Conservation (phyloP, 805 yeast genomes). For the Candida sithepensis region DNA sequence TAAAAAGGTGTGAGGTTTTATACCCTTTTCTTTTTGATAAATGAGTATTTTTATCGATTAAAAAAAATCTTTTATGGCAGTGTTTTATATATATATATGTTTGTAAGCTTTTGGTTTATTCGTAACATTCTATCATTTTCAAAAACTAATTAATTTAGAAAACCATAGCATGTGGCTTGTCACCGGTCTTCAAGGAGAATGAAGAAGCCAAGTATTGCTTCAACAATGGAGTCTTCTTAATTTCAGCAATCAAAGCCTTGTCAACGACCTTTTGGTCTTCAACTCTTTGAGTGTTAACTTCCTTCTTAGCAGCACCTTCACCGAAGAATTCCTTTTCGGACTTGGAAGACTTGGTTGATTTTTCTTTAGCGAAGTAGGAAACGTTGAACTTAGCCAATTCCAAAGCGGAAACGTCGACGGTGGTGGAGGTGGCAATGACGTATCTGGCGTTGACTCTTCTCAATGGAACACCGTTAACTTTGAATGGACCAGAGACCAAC, state of each 20-base stretch:
- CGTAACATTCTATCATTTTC: slow-evolving; percentile 1
- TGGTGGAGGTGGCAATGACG: slow-evolving; percentile 98
- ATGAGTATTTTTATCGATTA: not conserved
- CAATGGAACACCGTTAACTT: slow-evolving; percentile 98
- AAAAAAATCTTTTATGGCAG: not conserved
- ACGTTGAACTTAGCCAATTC: slow-evolving; percentile 89
- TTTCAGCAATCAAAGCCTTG: slow-evolving; percentile 85
- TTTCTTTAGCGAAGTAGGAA: slow-evolving; percentile 96
- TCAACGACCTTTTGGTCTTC: slow-evolving; percentile 96
- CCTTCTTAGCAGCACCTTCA: slow-evolving; percentile 73
- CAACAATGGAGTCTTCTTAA: slow-evolving; percentile 96
- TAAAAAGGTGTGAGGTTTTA: not conserved
- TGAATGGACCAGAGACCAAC: slow-evolving; percentile 98
- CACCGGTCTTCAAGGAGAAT: slow-evolving; percentile 97
- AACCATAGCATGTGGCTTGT: slow-evolving; percentile 96
- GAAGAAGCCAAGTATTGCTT: slow-evolving; percentile 94
- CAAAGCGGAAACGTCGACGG: slow-evolving; percentile 73
- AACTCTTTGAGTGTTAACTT: slow-evolving; percentile 88
- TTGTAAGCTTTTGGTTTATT: slow-evolving; percentile 3
- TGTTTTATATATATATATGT: no score
- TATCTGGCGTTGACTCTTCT: slow-evolving; percentile 99
- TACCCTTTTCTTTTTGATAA: not conserved
- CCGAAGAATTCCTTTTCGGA: slow-evolving; percentile 91
- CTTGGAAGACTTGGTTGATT: slow-evolving; percentile 74
- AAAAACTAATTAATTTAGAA: slow-evolving; percentile 51